A percentile compares a stretch with the other conserved stretches of the same genome.
phyloP scores from a whole-genome alignment of 805 yeast species.

The Spathaspora sp. region DNA sequence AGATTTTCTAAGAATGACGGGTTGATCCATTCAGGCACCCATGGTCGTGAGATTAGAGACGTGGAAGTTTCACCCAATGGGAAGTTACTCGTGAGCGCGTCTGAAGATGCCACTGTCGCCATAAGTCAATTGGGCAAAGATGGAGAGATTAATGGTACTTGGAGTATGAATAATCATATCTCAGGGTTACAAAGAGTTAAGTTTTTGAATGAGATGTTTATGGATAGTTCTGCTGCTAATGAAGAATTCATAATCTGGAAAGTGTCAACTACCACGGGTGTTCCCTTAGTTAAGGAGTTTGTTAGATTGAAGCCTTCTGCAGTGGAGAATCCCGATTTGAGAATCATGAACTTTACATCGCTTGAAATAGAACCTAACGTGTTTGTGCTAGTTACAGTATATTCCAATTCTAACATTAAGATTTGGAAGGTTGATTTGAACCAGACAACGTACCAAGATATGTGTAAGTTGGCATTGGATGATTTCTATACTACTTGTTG shows the following conservation, averaged over 20 bases:
- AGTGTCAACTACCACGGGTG: slow-evolving; percentile 23
- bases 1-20: slow-evolving; percentile 20
- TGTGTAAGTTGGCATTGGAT: slow-evolving; percentile 27
- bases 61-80: slow-evolving; percentile 51
- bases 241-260: slow-evolving; percentile 89
- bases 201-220: slow-evolving; percentile 48
- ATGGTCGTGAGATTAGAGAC: slow-evolving; percentile 88
- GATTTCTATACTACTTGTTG: slow-evolving; percentile 74
- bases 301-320: slow-evolving; percentile 53
- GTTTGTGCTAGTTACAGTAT: slow-evolving; percentile 62
- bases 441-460: slow-evolving; percentile 32
- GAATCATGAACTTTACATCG: slow-evolving; percentile 83
- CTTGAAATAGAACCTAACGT: slow-evolving; percentile 40
- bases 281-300: slow-evolving; percentile 46
- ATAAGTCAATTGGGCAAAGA: slow-evolving; percentile 45
- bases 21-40: slow-evolving; percentile 58
- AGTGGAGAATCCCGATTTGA: slow-evolving; percentile 65
- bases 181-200: slow-evolving; percentile 82
- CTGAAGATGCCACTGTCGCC: slow-evolving; percentile 83
- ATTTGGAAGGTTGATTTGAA: slow-evolving; percentile 51
- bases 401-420: slow-evolving; percentile 78
- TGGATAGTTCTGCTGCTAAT: slow-evolving; percentile 65
- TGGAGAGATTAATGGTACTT: slow-evolving; percentile 45
- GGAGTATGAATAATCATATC: slow-evolving; percentile 76
- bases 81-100: slow-evolving; percentile 57